phyloP scores from a whole-genome alignment of 2,329 filamentous ascomycete genomes.

The Arthrobotrys iridis region DNA sequence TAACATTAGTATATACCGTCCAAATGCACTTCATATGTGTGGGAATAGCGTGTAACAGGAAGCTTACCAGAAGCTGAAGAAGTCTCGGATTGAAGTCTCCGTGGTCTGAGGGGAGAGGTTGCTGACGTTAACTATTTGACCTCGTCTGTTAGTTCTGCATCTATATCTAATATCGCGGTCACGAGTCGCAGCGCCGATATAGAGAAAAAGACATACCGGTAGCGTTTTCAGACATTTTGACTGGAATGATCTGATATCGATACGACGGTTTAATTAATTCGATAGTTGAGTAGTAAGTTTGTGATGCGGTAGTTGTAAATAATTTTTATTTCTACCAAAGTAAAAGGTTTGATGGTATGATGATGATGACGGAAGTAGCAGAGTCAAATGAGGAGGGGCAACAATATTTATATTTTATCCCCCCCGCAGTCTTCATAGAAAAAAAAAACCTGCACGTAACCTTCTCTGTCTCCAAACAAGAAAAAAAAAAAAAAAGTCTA shows the following conservation, averaged over 20 bases:
- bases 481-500: no score
- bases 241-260: background rate
- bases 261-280: background rate
- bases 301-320: no score
- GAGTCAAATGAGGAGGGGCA: no score
- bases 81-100: conserved; percentile 92
- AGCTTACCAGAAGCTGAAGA: conserved; percentile 81
- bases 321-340: no score
- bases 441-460: no score
- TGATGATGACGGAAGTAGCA: no score
- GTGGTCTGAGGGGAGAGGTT: conserved; percentile 84
- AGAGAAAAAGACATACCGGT: conserved; percentile 17
- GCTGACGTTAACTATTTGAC: conserved; percentile 77
- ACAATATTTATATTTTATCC: no score
- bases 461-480: no score
- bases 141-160: background rate
- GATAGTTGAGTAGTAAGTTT: no score
- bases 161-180: no score
- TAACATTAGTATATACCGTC: conserved; percentile 6
- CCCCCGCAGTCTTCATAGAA: no score
- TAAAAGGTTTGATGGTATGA: no score
- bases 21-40: background rate
- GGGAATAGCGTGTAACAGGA: conserved; percentile 34
- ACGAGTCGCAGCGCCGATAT: background rate
- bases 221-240: conserved; percentile 44